Base-by-base conservation (phyloP, 345 rosid species). In the Pseudoturritis turrita region DNA sequence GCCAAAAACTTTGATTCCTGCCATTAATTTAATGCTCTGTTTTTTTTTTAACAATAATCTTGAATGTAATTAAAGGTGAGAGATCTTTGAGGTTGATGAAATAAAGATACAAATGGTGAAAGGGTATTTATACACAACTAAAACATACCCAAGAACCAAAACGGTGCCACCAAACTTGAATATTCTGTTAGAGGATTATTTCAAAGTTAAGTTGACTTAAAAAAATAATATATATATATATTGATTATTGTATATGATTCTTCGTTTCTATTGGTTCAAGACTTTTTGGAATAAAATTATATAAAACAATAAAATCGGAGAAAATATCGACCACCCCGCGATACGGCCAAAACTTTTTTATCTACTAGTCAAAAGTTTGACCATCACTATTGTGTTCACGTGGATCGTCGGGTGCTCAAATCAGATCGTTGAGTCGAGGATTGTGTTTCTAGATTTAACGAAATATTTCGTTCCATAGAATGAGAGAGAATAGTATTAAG, bases 1-100 rank as follows among this genome's bases (percentile, higher is more conserved):
- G 3, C 83, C 81, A 46, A 72, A 62, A 26, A 77, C 65, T 68
- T 77, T 80, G 64, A 77, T 71, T 65, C 57, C 62, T 65, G 65
- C 63, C 75, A 64, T 73, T 45, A 29, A 6, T 18, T 12, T 22
- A n/a, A 13, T 23, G 6, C 22, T 29, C 8, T 21, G 3, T n/a
- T 39, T 15, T 26, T 15, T 26, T 8, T 47, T 4, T n/a, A n/a
- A 1, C 3, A 25, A 6, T 45, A 44, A 9, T 7, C 23, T 25
- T n/a, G 53, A 29, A 18, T 21, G 37, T 1, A 45, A 10, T 31
- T n/a, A 4, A 17, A 44, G 25, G 25, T 18, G 68, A 70, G 53
- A 71, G 45, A 63, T 54, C 1, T 63, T 63, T 46, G 52, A 36
- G 35, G 33, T 26, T 65, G 71, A 73, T 73, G 77, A 47, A 47